A percentile compares a stretch with the other conserved stretches of the same genome.
These are phyloP conservation scores for Suillus sp. DNA, from an alignment of 768 basidiomycete genomes.

Conservation along the genomic window DNA sequence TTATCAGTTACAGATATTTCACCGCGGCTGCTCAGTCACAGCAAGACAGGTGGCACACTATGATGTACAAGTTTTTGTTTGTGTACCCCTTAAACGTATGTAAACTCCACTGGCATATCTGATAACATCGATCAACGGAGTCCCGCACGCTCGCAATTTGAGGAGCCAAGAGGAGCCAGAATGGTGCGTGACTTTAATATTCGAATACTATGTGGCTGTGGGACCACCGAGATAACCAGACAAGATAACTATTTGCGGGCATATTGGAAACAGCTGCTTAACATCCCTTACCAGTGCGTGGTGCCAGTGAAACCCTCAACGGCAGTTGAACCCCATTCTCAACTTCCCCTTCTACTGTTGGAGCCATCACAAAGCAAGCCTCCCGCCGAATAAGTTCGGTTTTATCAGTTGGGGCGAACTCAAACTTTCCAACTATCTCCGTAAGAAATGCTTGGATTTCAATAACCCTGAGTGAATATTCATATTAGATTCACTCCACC, in stretches of 20 bases:
- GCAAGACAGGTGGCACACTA: too few relatives aligned
- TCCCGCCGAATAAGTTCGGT: constrained; percentile 32
- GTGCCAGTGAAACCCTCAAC: constrained; percentile 28
- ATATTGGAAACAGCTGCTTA: background rate
- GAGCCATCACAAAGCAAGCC: constrained; percentile 34
- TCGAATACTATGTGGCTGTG: background rate
- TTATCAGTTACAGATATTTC: background rate
- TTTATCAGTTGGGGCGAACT: constrained; percentile 42
- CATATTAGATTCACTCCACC: constrained; percentile 4
- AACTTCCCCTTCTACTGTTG: constrained; percentile 36
- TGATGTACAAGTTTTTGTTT: background rate
- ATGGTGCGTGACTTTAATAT: background rate
- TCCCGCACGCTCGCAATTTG: background rate
- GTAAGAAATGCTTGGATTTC: constrained; percentile 64
- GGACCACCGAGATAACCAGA: background rate
- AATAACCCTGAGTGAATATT: constrained; percentile 33
- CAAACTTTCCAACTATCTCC: constrained; percentile 55
- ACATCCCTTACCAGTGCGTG: constrained; percentile 7
- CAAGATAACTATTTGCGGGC: background rate
- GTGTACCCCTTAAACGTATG: background rate
- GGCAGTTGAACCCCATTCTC: constrained; percentile 37
- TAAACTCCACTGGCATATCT: background rate
- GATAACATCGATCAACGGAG: background rate
- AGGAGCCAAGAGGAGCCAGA: background rate
- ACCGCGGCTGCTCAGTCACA: background rate